phyloP scores from a whole-genome alignment of 805 yeast species.

The Metschnikowia cubensis region DNA sequence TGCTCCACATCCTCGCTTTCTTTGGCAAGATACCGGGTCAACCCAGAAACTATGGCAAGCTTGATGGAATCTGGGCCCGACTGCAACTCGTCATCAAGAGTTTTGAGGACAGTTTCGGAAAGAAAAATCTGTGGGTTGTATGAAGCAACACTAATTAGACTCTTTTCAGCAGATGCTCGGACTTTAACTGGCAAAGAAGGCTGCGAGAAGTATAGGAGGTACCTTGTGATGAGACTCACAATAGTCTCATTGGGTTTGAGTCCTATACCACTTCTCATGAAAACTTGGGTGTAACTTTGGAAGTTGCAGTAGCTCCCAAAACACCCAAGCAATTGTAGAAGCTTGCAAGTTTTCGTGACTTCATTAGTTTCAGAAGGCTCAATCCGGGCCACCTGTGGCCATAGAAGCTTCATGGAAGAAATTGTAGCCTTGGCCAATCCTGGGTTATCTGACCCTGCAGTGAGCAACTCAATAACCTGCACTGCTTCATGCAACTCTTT shows the following conservation, averaged over 20 bases:
- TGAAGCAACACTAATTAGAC: constrained; percentile 55
- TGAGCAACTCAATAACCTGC: constrained; percentile 61
- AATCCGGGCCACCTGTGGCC: constrained; percentile 18
- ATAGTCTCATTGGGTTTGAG: constrained; percentile 52
- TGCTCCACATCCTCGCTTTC: constrained; percentile 53
- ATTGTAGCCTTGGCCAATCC: constrained; percentile 60
- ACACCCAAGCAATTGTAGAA: constrained; percentile 62
- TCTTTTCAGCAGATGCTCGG: constrained; percentile 51
- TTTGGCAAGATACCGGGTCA: constrained; percentile 51
- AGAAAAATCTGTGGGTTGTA: constrained; percentile 65
- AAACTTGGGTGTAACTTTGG: constrained; percentile 40
- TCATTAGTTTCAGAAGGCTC: constrained; percentile 13
- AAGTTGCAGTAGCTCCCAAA: constrained; percentile 71
- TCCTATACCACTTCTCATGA: constrained; percentile 37
- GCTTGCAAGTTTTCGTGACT: constrained; percentile 39
- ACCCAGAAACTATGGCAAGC: constrained; percentile 51
- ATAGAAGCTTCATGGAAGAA: constrained; percentile 51
- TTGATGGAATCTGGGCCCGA: constrained; percentile 37
- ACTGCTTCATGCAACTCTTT: constrained; percentile 69
- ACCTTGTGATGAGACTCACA: constrained; percentile 54
- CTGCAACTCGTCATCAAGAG: constrained; percentile 50
- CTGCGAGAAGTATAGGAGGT: constrained; percentile 52
- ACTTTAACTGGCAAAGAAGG: constrained; percentile 27
- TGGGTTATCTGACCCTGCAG: constrained; percentile 40
- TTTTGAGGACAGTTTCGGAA: constrained; percentile 47